A percentile compares a stretch with the other conserved stretches of the same genome.
Evolutionary conservation across 176 grass and related monocot species (phyloP).

Genomic region (Leersia perrieri): DNA sequence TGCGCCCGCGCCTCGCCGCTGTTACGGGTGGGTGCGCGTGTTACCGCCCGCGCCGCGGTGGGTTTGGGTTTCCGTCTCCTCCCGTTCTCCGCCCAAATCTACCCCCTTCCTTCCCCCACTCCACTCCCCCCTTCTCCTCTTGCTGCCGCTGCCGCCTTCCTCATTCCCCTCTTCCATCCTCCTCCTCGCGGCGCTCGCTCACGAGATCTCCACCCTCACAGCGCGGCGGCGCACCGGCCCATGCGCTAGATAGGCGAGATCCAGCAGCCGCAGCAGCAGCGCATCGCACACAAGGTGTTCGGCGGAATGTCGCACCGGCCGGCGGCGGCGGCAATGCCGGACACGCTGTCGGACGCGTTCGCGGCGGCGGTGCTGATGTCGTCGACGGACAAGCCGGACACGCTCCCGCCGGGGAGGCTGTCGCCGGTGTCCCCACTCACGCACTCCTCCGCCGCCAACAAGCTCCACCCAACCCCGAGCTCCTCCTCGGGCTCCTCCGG

Average conservation of each 20-base stretch:
- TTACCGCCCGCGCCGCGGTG: background rate
- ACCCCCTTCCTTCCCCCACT: background rate
- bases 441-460: conserved; percentile 40
- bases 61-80: too few species aligned
- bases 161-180: background rate
- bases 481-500: conserved; percentile 76
- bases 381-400: conserved; percentile 69
- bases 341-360: conserved; percentile 58
- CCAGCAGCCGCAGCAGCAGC: background rate
- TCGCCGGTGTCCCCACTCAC: conserved; percentile 73
- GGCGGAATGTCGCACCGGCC: conserved; percentile 55
- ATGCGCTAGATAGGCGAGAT: conserved; percentile 34
- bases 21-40: background rate
- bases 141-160: background rate
- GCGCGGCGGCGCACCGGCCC: conserved; percentile 5
- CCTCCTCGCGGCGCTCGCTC: background rate
- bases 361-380: conserved; percentile 56
- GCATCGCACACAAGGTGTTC: background rate
- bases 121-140: background rate
- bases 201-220: background rate
- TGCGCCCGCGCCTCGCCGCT: background rate
- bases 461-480: conserved; percentile 54
- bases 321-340: conserved; percentile 46
- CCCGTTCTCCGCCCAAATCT: background rate
- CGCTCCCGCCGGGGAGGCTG: conserved; percentile 48